Evolutionary conservation across 2,329 filamentous ascomycete genomes (phyloP), one percentile per base, ranked within the genome.

Genomic region (Paecilomyces dactylethromorphus): DNA sequence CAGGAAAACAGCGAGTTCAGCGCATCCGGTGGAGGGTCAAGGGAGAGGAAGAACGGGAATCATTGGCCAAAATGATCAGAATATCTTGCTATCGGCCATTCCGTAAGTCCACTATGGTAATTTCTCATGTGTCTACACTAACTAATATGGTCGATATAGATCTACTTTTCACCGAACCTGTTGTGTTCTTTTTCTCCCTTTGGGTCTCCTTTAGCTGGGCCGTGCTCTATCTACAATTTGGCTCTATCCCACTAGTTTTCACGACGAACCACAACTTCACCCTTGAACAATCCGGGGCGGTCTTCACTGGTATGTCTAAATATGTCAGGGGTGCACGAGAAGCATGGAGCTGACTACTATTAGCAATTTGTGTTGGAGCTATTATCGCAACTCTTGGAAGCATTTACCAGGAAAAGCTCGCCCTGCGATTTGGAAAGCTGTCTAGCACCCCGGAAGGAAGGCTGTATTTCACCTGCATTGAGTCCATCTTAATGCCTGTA

Each of bases 191-290:
- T 78, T 97, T 97, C 77, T 91, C 88, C 0, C 79, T 96, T 0
- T 97, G 92, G 92, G 88, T 92, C 0, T 83, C 90, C 0, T 97
- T 97, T 72, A 87, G 87, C 21, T 97, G 92, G 92, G 91, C 89
- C 0, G 84, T 96, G 0, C 82, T 97, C 0, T 97, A 96, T 72
- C 79, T 96, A 18, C 91, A 89, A 12, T 93, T 96, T 65, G 85
- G 85, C 13, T 88, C 90, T 1, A 84, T 96, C 4, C 90, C 92
- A 0, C 81, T 94, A 3, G 86, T 96, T 24, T 95, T 94, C 73
- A 68, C 78, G 22, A 81, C 78, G 4, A 86, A 84, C 52, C 86
- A 93, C 69, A 76, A 78, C 64, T 93, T 95, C 77, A 82, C 80
- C 60, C 76, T 87, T 35, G 80, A 88, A 62, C 80, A 90, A 70